phyloP scores from a whole-genome alignment of 371 early-diverging fungal species.

The Syncephalastrum sp. region DNA sequence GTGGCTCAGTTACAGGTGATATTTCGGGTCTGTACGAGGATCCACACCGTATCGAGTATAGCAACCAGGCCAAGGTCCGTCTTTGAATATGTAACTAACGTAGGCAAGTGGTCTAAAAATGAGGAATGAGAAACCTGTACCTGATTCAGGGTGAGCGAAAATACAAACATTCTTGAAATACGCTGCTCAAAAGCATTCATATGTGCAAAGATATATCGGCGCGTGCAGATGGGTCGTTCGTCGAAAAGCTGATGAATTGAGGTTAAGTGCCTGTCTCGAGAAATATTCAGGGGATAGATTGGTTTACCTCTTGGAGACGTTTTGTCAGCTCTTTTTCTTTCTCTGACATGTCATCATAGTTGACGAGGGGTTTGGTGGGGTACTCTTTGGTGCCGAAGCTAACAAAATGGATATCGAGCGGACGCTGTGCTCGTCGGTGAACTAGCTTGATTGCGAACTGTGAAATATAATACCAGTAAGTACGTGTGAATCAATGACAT shows the following conservation, averaged over 20 bases:
- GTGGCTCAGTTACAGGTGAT: constrained; percentile 34
- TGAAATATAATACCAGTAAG: no score
- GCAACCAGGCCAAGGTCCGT: constrained; percentile 63
- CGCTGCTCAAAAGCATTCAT: no score
- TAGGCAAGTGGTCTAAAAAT: constrained; percentile 31
- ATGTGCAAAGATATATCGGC: constrained; percentile 8
- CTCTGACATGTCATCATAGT: no score
- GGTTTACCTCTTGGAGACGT: not conserved
- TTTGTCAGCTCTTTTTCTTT: constrained; percentile 8
- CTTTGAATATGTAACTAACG: constrained; percentile 41
- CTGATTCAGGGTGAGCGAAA: no score
- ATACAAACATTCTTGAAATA: no score
- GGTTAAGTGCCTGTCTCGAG: no score
- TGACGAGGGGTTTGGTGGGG: no score
- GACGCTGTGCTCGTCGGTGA: constrained; percentile 11
- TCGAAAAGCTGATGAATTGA: constrained; percentile 33
- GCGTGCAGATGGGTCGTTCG: constrained; percentile 57
- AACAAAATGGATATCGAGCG: not conserved
- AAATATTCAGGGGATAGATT: not conserved
- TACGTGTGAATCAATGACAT: not conserved
- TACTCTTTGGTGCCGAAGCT: no score
- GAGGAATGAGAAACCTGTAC: not conserved
- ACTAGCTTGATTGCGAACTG: constrained; percentile 34
- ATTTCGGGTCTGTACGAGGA: constrained; percentile 47
- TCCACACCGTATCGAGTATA: constrained; percentile 67